Percentiles rank a stretch among this genome's conserved stretches.
phyloP scores from a whole-genome alignment of 2,329 filamentous ascomycete species.

The Zopfia rhizophila region DNA sequence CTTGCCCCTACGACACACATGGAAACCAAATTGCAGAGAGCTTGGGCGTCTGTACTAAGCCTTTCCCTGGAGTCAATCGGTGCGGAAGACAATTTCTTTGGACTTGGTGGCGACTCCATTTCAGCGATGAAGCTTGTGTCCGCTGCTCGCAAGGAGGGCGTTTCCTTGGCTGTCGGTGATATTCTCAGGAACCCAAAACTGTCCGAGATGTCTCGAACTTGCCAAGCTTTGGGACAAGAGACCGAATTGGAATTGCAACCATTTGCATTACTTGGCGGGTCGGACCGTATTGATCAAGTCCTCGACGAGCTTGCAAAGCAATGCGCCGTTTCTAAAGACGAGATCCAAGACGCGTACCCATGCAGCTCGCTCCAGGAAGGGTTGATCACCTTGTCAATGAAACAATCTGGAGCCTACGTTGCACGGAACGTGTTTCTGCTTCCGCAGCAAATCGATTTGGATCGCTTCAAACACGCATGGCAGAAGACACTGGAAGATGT shows the following conservation, averaged over 20 bases:
- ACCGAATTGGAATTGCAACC: too few relatives aligned
- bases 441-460: constrained; percentile 1
- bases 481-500: constrained; percentile 43
- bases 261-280: too few relatives aligned
- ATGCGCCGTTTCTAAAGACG: background rate
- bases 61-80: constrained; percentile 8
- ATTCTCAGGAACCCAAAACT: constrained; percentile 4
- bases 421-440: constrained; percentile 55
- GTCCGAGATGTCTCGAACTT: constrained; percentile 1
- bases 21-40: too few relatives aligned
- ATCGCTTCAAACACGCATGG: constrained; percentile 54
- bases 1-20: too few relatives aligned
- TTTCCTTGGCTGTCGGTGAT: constrained; percentile 6
- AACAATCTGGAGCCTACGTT: constrained; percentile 64
- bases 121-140: constrained; percentile 11
- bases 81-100: constrained; percentile 13
- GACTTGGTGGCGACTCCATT: constrained; percentile 12
- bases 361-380: constrained; percentile 66
- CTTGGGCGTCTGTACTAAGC: constrained; percentile 8
- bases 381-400: constrained; percentile 64
- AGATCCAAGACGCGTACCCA: constrained; percentile 64
- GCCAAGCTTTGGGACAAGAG: too few relatives aligned
- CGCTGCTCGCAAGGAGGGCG: background rate
- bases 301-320: too few relatives aligned
- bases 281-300: too few relatives aligned